Evolutionary conservation across 106 monocot species (phyloP).

Genomic region (Gastrodia elata): DNA sequence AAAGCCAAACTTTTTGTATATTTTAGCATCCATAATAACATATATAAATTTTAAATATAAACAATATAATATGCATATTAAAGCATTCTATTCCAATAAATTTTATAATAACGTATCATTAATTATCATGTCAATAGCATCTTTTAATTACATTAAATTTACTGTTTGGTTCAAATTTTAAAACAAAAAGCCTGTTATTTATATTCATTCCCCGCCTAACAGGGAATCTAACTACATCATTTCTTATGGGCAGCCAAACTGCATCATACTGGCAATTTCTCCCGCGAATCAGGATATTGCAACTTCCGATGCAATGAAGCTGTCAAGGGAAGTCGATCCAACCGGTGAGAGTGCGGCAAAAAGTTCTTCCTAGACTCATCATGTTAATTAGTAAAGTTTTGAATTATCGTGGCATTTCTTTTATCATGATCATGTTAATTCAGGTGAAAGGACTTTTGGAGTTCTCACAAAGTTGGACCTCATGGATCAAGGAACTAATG

Average conservation of each 20-base stretch:
- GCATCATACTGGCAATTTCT: conserved; percentile 70
- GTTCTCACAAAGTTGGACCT: conserved; percentile 79
- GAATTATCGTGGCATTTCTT: not conserved
- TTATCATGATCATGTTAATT: not conserved
- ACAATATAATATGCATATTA: no score
- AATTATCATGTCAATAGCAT: no score
- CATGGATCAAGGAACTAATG: conserved; percentile 87
- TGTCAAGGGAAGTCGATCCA: conserved; percentile 76
- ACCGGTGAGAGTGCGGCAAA: conserved; percentile 25
- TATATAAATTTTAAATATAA: no score
- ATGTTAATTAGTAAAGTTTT: not conserved
- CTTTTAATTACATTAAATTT: not conserved
- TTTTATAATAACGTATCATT: no score
- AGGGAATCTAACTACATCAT: no score
- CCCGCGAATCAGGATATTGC: conserved; percentile 93
- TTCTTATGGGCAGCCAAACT: conserved; percentile 47
- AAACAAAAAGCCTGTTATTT: not conserved
- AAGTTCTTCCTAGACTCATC: not conserved
- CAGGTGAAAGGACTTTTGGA: conserved; percentile 84
- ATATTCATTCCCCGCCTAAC: no score
- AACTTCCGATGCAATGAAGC: conserved; percentile 78
- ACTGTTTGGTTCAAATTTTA: not conserved
- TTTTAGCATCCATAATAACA: no score
- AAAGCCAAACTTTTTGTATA: no score
- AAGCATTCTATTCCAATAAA: no score